A percentile compares a stretch with the other conserved stretches of the same genome.
Conservation (phyloP, 2,329 filamentous ascomycete genomes). For the Trichophyton mentagrophytes region DNA sequence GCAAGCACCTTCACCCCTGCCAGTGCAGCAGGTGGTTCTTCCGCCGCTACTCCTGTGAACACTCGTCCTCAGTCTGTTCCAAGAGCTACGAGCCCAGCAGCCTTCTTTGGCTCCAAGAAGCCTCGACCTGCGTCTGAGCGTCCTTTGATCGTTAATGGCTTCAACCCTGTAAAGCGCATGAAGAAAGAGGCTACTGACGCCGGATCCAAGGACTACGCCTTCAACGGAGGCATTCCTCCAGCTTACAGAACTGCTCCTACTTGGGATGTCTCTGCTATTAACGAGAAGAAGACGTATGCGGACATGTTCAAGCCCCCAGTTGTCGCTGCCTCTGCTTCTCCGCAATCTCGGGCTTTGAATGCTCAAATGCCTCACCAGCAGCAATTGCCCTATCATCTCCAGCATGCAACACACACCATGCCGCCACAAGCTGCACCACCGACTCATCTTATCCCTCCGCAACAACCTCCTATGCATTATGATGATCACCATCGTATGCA, state of each 20-base stretch:
- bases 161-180: slow-evolving; percentile 56
- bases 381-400: slow-evolving; percentile 71
- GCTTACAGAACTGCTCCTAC: slow-evolving; percentile 74
- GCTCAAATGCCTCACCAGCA: slow-evolving; percentile 69
- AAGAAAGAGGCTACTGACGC: slow-evolving; percentile 49
- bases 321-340: slow-evolving; percentile 50
- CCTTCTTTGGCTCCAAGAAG: slow-evolving; percentile 59
- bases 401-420: slow-evolving; percentile 56
- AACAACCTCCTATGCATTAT: slow-evolving; percentile 60
- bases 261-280: slow-evolving; percentile 61
- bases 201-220: slow-evolving; percentile 50
- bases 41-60: slow-evolving; percentile 53
- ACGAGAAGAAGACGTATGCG: slow-evolving; percentile 64
- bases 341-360: slow-evolving; percentile 52
- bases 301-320: slow-evolving; percentile 63
- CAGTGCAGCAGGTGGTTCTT: slow-evolving; percentile 47
- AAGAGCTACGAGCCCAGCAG: slow-evolving; percentile 36
- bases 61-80: slow-evolving; percentile 40
- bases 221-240: slow-evolving; percentile 70
- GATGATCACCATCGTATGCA: slow-evolving; percentile 78
- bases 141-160: slow-evolving; percentile 41
- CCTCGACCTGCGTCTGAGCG: slow-evolving; percentile 48
- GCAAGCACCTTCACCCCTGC: slow-evolving; percentile 69
- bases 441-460: slow-evolving; percentile 60
- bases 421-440: slow-evolving; percentile 60